Evolutionary conservation across 208 protist genomes (phyloP).

Genomic region (Trypanosomatidae sp.): DNA sequence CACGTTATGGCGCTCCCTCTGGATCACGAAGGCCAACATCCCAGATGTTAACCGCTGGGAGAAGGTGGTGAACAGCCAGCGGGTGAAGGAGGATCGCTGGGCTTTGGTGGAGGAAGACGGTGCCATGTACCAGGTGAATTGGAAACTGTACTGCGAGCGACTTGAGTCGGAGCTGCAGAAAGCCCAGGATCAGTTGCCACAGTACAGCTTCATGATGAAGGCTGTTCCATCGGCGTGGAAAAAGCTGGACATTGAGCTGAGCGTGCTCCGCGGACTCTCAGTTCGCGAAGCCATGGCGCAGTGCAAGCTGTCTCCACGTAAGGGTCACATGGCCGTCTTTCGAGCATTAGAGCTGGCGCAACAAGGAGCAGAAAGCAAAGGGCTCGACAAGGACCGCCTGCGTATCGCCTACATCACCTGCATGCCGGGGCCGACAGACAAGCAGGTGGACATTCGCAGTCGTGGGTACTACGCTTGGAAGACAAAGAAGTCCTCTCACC

Average conservation of each 20-base stretch:
- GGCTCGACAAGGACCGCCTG: conserved; percentile 86
- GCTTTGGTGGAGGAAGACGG: conserved; percentile 89
- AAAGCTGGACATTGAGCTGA: conserved; percentile 90
- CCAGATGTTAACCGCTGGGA: conserved; percentile 89
- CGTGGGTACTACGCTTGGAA: conserved; percentile 91
- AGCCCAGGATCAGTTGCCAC: conserved; percentile 77
- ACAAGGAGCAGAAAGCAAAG: conserved; percentile 88
- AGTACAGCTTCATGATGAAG: conserved; percentile 83
- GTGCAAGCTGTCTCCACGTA: conserved; percentile 86
- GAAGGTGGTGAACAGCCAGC: conserved; percentile 88
- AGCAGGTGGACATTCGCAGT: conserved; percentile 90
- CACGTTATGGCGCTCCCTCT: conserved; percentile 68
- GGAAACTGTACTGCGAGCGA: conserved; percentile 89
- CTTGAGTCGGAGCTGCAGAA: conserved; percentile 85
- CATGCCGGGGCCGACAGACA: conserved; percentile 84
- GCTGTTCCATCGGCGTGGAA: conserved; percentile 86
- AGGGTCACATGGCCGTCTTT: conserved; percentile 87
- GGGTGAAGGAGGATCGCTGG: conserved; percentile 88
- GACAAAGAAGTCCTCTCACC: conserved; percentile 87
- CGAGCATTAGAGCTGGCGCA: conserved; percentile 82
- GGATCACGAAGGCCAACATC: conserved; percentile 69
- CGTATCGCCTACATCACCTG: conserved; percentile 87
- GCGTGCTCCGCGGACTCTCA: conserved; percentile 83
- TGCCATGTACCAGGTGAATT: conserved; percentile 85
- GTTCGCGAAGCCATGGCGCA: conserved; percentile 89